These are phyloP conservation scores for Quercus glauca DNA, from an alignment of 306 rosid species.

Conservation along the genomic window DNA sequence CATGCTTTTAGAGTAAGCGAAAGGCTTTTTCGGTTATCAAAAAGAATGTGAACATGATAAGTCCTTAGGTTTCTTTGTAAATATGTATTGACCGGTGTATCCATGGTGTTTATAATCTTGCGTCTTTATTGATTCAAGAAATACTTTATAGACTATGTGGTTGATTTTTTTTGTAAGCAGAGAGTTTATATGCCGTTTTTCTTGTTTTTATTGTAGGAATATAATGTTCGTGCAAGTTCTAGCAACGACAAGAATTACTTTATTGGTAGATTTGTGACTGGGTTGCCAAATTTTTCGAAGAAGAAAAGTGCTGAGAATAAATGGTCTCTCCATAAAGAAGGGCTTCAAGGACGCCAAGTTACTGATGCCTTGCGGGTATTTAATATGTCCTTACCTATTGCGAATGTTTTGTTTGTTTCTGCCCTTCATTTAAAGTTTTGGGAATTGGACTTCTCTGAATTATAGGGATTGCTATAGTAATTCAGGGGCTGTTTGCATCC, in stretches of 20 bases:
- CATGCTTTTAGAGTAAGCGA: not conserved
- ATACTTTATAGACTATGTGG: not conserved
- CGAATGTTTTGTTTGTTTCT: not conserved
- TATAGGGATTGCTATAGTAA: not conserved
- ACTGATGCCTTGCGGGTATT: conserved; percentile 75
- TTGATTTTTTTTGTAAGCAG: not conserved
- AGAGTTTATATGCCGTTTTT: not conserved
- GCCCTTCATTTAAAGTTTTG: not conserved
- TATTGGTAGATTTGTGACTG: conserved; percentile 75
- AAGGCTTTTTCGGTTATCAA: not conserved
- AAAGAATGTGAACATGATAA: not conserved
- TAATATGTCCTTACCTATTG: not conserved
- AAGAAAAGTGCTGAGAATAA: conserved; percentile 85
- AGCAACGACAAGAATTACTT: conserved; percentile 67
- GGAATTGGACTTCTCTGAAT: not conserved
- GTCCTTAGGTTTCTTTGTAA: not conserved
- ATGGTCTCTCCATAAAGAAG: conserved; percentile 84
- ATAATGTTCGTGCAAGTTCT: conserved; percentile 83
- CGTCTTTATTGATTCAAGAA: not conserved
- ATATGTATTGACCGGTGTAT: not conserved
- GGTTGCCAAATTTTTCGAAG: conserved; percentile 87
- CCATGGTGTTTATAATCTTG: not conserved
- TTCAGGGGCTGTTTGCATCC: no score
- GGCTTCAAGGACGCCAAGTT: conserved; percentile 76
- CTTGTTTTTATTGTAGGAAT: conserved; percentile 49